Base-by-base conservation (phyloP, 2,329 filamentous ascomycete species). In the Penicillium paneum region DNA sequence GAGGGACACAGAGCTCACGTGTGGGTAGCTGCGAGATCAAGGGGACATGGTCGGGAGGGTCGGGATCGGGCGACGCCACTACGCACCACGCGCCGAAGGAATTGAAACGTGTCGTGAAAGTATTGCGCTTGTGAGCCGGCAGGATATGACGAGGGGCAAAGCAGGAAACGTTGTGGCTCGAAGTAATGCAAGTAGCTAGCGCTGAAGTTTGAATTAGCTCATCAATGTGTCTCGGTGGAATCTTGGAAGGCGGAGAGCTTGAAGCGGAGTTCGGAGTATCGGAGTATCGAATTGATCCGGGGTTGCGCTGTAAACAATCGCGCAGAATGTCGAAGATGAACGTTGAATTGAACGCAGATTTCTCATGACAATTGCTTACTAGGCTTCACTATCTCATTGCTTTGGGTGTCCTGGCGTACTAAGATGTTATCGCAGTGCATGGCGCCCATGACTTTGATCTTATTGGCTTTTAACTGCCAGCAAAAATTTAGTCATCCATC, bases 31-130 rank as follows among this genome's bases (percentile, higher is more conserved):
- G 51, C 43, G 55, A 58, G 59, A 64, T 64, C 66, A 70, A 62
- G 61, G 65, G 67, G 60, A 66, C 70, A 73, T 72, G 58, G 52
- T 70, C 67, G 60, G 61, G 54, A 57, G 32, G 56, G 34, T 55
- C 49, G 62, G 55, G 49, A 54, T 40, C 46, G 52, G 54, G 55
- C 54, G 31, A 60, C 53, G 51, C 57, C 49, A 57, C 54, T 48
- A 48, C 42, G 50, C 47, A 52, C 45, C 36, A 51, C 40, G 54
- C 38, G 53, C 50, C 47, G 24, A 52, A 21, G 35, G 19, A 54
- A 56, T 54, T 51, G 48, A 45, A 3, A 44, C 47, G 35, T 34
- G 38, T 43, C 32, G 36, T 31, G 15, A 32, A 31, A 31, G 29
- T 13, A 10, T 36, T 28, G 39, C 31, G 44, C 11, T 24, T 46